A percentile compares a stretch with the other conserved stretches of the same genome.
Evolutionary conservation across 2,329 filamentous ascomycete species (phyloP).

Genomic region (Cladophialophora yegresii): DNA sequence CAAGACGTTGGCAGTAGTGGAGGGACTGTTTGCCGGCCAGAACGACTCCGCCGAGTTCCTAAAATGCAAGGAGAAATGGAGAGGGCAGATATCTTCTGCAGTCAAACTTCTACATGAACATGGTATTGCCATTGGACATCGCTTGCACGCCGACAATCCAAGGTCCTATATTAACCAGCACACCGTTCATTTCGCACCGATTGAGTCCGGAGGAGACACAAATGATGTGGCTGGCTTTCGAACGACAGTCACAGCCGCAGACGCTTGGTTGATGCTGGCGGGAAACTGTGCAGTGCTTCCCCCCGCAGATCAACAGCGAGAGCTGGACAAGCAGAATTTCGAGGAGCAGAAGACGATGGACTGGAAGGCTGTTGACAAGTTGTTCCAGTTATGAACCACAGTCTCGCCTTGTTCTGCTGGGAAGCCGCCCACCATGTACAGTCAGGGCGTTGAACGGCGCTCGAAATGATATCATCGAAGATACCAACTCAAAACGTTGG

Average conservation of each 20-base stretch:
- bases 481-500: too few species aligned
- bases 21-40: background rate
- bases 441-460: too few species aligned
- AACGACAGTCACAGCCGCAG: background rate
- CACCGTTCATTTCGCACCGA: background rate
- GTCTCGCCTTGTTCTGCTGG: background rate
- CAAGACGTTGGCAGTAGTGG: conserved; percentile 2
- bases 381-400: background rate
- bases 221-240: background rate
- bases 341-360: conserved; percentile 4
- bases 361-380: conserved; percentile 5
- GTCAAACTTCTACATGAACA: conserved; percentile 12
- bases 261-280: conserved; percentile 11
- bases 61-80: conserved; percentile 15
- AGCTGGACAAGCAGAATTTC: background rate
- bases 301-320: background rate
- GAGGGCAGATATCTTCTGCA: conserved; percentile 5
- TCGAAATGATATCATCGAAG: too few species aligned
- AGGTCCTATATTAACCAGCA: conserved; percentile 10
- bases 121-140: conserved; percentile 9
- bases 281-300: background rate
- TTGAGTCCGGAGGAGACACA: background rate
- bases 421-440: too few species aligned
- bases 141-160: background rate
- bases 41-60: background rate